A percentile compares a stretch with the other conserved stretches of the same genome.
These are phyloP conservation scores for Aspergillus fructus DNA, from an alignment of 2,329 filamentous ascomycete genomes.

Conservation along the genomic window DNA sequence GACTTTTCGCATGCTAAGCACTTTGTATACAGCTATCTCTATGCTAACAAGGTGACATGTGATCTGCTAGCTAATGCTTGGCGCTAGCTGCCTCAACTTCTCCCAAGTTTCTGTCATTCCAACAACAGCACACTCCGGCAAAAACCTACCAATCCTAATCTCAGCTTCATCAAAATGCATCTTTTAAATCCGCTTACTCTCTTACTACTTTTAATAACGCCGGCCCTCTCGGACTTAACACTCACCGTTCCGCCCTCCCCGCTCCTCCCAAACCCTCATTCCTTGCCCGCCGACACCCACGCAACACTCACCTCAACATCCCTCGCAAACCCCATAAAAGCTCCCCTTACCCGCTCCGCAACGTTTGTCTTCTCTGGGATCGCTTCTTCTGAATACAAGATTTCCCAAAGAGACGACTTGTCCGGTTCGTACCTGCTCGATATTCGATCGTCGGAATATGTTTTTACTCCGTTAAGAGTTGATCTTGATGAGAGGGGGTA, in stretches of 20 bases:
- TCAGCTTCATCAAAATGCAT: conserved; percentile 13
- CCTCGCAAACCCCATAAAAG: conserved; percentile 46
- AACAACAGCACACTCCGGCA: background rate
- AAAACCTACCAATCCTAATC: background rate
- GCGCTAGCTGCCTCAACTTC: background rate
- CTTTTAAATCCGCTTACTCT: conserved; percentile 5
- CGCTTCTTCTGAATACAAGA: background rate
- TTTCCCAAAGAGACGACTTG: conserved; percentile 4
- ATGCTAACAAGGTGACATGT: background rate
- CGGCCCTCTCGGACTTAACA: conserved; percentile 31
- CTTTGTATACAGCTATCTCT: background rate
- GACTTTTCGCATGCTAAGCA: background rate
- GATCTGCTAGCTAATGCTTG: background rate
- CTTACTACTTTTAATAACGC: conserved; percentile 20
- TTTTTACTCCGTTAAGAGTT: conserved; percentile 76
- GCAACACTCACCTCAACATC: conserved; percentile 49
- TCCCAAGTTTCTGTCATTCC: background rate
- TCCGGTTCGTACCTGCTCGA: conserved; percentile 72
- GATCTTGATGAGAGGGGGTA: conserved; percentile 56
- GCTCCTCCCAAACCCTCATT: conserved; percentile 44
- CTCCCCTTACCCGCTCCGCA: conserved; percentile 66
- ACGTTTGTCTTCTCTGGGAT: conserved; percentile 76
- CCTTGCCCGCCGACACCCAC: conserved; percentile 48
- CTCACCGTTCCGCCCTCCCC: conserved; percentile 43
- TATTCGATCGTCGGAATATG: conserved; percentile 70